A percentile compares a stretch with the other conserved stretches of the same genome.
These are phyloP conservation scores for Sarocladium kiliense DNA, from an alignment of 2,329 filamentous ascomycete genomes.

Conservation along the genomic window DNA sequence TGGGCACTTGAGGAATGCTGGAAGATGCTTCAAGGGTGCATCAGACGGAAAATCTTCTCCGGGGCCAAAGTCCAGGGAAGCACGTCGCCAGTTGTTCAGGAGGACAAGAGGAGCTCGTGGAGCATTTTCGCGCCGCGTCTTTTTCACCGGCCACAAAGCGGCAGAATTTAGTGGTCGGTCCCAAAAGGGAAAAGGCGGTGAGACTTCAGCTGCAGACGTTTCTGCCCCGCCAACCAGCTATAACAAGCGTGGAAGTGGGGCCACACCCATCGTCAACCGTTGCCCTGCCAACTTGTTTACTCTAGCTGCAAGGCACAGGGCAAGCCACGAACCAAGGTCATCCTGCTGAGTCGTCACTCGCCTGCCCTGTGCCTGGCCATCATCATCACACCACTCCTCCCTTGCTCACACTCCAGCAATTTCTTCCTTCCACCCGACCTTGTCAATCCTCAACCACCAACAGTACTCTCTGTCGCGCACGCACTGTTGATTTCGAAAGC, in stretches of 20 bases:
- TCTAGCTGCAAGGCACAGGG: constrained; percentile 6
- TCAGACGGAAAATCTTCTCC: not conserved
- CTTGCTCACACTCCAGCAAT: not conserved
- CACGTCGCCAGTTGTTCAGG: not conserved
- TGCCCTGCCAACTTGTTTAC: constrained; percentile 22
- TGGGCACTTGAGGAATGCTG: constrained; percentile 4
- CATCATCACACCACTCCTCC: not conserved
- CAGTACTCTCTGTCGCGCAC: not conserved
- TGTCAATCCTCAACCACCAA: not conserved
- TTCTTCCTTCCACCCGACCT: not conserved
- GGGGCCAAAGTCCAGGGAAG: not conserved
- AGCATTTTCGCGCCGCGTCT: constrained; percentile 5
- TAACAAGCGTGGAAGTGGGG: not conserved
- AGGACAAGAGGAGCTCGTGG: not conserved
- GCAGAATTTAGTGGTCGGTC: not conserved
- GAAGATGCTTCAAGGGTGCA: not conserved
- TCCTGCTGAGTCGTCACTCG: not conserved
- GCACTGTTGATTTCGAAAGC: no score
- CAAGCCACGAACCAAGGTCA: constrained; percentile 4
- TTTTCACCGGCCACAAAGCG: constrained; percentile 1
- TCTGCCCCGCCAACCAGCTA: constrained; percentile 8
- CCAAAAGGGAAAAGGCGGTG: constrained; percentile 2
- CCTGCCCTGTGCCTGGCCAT: not conserved
- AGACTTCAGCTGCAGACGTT: not conserved
- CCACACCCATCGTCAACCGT: constrained; percentile 8